Evolutionary conservation across 2,329 filamentous ascomycete species (phyloP), one percentile per base, ranked within the genome.

Genomic region (Fusarium sacchari): DNA sequence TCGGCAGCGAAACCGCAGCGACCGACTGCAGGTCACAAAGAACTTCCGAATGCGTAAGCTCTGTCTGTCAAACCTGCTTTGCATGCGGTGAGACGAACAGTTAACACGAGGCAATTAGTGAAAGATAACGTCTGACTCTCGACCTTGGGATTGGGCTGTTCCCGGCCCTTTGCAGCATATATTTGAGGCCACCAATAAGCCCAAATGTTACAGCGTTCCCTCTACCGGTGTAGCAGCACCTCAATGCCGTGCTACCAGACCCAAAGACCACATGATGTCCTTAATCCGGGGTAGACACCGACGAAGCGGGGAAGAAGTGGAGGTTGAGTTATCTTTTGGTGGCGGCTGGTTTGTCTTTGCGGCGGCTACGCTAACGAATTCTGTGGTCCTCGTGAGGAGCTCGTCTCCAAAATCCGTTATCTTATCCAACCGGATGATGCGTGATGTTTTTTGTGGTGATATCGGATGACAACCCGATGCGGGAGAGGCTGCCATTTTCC

Each of bases 331-430:
- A 30, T 50, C 26, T 49, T 26, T 28, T 43, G 17, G 40, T 32
- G 64, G 40, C 40, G n/a, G 47, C 26, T 20, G 37, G 34, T 26
- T 55, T 32, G 22, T 50, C 63, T 24, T 22, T 39, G 13, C n/a
- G 43, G 52, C 69, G 69, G 69, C 64, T 72, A 73, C 50, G 64
- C 64, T 70, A 72, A 44, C 69, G 30, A n/a, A 26, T 47, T 73
- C 13, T 44, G 32, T 43, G 37, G 50, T 7, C 42, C 60, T 56
- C 20, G 50, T 72, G 69, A 67, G 62, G 52, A 40, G 57, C 3
- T 4, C 9, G 49, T 30, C n/a, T 32, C 50, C 13, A n/a, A 30
- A 69, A 44, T 52, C 50, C 43, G 22, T 28, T 46, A 52, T 42
- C 20, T 37, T 22, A 34, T 47, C 68, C 68, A 72, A 64, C 52